These are phyloP conservation scores for Microstegium vimineum DNA, from an alignment of 176 grass and related monocot genomes.

Conservation along the genomic window DNA sequence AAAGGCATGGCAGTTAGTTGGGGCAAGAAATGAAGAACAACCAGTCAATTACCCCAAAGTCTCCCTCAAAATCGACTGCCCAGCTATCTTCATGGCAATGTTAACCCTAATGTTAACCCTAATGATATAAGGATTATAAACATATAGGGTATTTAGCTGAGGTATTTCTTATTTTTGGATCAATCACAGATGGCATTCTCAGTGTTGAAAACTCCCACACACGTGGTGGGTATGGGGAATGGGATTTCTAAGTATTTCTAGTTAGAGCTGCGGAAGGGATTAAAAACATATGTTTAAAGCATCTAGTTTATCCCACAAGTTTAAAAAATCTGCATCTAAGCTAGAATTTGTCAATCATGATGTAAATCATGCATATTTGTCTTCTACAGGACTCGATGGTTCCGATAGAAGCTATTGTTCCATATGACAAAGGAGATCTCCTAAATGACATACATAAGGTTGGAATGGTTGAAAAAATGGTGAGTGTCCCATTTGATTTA, in stretches of 20 bases:
- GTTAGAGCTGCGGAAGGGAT: neutral
- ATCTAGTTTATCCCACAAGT: neutral
- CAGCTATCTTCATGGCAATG: neutral
- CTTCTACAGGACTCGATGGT: slow-evolving; percentile 65
- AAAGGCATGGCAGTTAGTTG: neutral
- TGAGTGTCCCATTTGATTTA: slow-evolving; percentile 26
- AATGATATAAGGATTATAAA: neutral
- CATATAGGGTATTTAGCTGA: neutral
- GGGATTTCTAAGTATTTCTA: neutral
- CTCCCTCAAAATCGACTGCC: neutral
- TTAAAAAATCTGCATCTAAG: neutral
- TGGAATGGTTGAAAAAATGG: slow-evolving; percentile 86
- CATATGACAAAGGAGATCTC: slow-evolving; percentile 85
- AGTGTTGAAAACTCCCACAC: neutral
- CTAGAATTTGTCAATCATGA: neutral
- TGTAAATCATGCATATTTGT: neutral
- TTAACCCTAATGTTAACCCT: too few species aligned
- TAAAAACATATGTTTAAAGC: neutral
- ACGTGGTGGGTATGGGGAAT: neutral
- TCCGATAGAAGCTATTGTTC: slow-evolving; percentile 89
- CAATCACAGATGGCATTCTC: neutral
- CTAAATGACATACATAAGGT: slow-evolving; percentile 90
- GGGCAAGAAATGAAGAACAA: neutral
- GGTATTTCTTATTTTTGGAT: neutral
- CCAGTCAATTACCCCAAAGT: neutral